phyloP scores from a whole-genome alignment of 306 rosid genomes.

The Fragaria iinumae region DNA sequence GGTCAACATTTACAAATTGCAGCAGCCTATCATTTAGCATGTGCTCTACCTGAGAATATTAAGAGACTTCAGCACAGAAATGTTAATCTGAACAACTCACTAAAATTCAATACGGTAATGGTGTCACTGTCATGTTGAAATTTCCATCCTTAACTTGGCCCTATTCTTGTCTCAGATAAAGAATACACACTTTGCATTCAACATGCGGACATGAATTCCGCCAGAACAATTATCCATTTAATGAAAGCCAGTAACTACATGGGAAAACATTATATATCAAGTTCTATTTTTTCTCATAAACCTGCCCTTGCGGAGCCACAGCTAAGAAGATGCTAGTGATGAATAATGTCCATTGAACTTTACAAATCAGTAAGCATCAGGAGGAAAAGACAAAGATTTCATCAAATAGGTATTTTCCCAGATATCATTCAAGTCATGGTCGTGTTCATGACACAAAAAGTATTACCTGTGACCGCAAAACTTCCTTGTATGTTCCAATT shows the following conservation, averaged over 20 bases:
- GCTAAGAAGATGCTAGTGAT: background rate
- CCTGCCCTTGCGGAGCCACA: background rate
- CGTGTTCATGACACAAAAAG: background rate
- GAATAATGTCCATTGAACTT: background rate
- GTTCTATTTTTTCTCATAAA: background rate
- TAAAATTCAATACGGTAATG: background rate
- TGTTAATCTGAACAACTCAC: slow-evolving; percentile 22
- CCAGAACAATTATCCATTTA: background rate
- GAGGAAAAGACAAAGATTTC: background rate
- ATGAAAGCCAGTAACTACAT: background rate
- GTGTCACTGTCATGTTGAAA: background rate
- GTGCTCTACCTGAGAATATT: slow-evolving; percentile 60
- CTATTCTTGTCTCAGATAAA: background rate
- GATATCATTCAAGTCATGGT: background rate
- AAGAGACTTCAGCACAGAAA: slow-evolving; percentile 28
- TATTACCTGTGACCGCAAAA: slow-evolving; percentile 89
- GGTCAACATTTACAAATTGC: slow-evolving; percentile 58
- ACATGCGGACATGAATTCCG: background rate
- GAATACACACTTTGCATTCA: background rate
- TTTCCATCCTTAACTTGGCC: background rate
- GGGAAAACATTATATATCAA: background rate
- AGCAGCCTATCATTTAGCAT: slow-evolving; percentile 54
- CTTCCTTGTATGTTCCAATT: slow-evolving; percentile 90
- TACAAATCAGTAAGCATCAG: background rate
- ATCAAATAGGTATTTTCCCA: background rate